A percentile compares a stretch with the other conserved stretches of the same genome.
These are phyloP conservation scores for Raffaelea ambrosiae DNA, from an alignment of 2,329 filamentous ascomycete species.

Conservation along the genomic window DNA sequence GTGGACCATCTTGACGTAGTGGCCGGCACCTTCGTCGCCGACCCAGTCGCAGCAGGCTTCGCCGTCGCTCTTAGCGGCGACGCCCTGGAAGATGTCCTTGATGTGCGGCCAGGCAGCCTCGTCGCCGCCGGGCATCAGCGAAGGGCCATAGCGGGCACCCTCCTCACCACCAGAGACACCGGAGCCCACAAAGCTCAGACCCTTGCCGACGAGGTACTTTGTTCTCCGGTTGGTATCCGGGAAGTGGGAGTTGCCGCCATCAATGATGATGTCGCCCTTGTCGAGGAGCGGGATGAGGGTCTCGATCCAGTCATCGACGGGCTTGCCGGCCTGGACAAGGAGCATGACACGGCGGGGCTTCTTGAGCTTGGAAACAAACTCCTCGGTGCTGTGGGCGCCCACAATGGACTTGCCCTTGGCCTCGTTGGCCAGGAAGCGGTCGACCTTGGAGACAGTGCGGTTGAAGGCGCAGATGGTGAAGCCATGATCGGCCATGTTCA, in stretches of 20 bases:
- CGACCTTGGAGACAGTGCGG: constrained; percentile 97
- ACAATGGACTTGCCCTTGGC: constrained; percentile 93
- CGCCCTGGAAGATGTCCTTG: constrained; percentile 98
- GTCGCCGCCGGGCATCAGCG: constrained; percentile 97
- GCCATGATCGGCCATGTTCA: constrained; percentile 83
- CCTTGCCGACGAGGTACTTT: constrained; percentile 77
- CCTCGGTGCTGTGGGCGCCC: constrained; percentile 85
- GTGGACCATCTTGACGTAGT: constrained; percentile 99
- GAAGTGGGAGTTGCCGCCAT: constrained; percentile 98
- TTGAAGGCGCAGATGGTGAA: constrained; percentile 99
- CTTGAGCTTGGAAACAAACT: constrained; percentile 96
- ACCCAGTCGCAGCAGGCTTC: constrained; percentile 99
- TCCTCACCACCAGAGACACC: constrained; percentile 99
- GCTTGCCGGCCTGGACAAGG: constrained; percentile 95
- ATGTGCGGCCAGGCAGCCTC: constrained; percentile 97
- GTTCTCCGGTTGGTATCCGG: constrained; percentile 97
- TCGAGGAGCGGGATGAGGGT: constrained; percentile 77
- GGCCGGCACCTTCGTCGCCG: constrained; percentile 96
- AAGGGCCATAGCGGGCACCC: constrained; percentile 94
- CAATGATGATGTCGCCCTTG: constrained; percentile 94
- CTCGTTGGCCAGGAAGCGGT: constrained; percentile 84
- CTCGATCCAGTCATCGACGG: constrained; percentile 99
- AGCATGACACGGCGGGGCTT: constrained; percentile 95
- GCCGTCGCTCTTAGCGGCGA: constrained; percentile 92
- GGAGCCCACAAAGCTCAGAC: constrained; percentile 89